Conservation (phyloP, 306 rosid species). For the Crataegus laevigata region DNA sequence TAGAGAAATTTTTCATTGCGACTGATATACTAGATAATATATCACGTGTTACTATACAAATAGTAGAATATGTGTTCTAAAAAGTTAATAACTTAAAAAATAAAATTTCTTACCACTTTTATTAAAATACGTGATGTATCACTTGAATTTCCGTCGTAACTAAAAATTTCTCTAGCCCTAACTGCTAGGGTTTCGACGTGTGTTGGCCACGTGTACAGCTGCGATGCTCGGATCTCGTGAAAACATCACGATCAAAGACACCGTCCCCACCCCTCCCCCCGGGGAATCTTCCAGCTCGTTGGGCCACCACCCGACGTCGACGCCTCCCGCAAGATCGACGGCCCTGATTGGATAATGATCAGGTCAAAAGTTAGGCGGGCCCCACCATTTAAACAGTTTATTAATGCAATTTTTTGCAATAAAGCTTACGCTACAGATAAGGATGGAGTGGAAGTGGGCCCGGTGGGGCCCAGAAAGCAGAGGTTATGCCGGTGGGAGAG, state of each 20-base stretch:
- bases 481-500: no score
- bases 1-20: no score
- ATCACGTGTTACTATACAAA: no score
- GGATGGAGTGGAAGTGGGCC: not conserved
- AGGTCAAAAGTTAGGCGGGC: not conserved
- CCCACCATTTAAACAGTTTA: not conserved
- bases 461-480: not conserved
- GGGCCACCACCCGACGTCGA: slow-evolving; percentile 21
- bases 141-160: no score
- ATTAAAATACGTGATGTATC: no score
- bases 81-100: no score
- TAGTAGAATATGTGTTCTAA: no score
- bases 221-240: slow-evolving; percentile 8
- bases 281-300: slow-evolving; percentile 22
- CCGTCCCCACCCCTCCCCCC: slow-evolving; percentile 18
- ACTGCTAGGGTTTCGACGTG: not conserved
- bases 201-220: slow-evolving; percentile 24
- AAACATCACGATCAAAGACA: slow-evolving; percentile 13
- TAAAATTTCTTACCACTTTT: no score
- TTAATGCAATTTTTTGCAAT: not conserved
- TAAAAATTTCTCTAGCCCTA: no score
- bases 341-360: not conserved
- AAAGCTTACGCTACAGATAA: not conserved
- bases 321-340: not conserved
- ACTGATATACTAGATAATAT: no score